Percentiles rank a stretch among this genome's conserved stretches.
Conservation (phyloP, 1,139 yeast species). For the Yarrowia galli region DNA sequence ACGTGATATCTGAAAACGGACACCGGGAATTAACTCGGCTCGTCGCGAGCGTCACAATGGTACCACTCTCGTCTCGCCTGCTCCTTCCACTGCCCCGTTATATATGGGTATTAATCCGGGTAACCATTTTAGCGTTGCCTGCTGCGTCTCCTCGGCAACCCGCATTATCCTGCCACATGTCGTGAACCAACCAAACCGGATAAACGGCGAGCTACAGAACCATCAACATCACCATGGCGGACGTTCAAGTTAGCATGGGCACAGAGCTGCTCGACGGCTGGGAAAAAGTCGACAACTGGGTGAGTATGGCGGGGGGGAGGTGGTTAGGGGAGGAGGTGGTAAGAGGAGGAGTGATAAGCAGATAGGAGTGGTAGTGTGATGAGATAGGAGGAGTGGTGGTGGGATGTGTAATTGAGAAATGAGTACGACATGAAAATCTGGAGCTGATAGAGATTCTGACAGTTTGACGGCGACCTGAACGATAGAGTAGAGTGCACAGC, state of each 20-base stretch:
- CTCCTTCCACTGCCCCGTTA: neutral
- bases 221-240: neutral
- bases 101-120: conserved; percentile 21
- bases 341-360: too few relatives aligned
- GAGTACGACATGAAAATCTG: too few relatives aligned
- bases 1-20: neutral
- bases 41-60: neutral
- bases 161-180: conserved; percentile 34
- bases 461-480: too few relatives aligned
- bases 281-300: conserved; percentile 80
- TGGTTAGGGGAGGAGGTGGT: too few relatives aligned
- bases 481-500: too few relatives aligned
- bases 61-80: neutral
- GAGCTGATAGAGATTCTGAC: too few relatives aligned
- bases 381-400: too few relatives aligned
- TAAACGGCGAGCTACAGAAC: neutral
- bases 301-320: conserved; percentile 41
- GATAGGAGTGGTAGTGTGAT: neutral
- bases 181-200: neutral
- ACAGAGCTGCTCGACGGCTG: conserved; percentile 66
- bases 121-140: conserved; percentile 10
- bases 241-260: conserved; percentile 39
- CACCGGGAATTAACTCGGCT: neutral
- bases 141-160: conserved; percentile 29
- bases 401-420: too few relatives aligned